Conservation (phyloP, 1,284 basidiomycete species). For the Pisolithus thermaeus region DNA sequence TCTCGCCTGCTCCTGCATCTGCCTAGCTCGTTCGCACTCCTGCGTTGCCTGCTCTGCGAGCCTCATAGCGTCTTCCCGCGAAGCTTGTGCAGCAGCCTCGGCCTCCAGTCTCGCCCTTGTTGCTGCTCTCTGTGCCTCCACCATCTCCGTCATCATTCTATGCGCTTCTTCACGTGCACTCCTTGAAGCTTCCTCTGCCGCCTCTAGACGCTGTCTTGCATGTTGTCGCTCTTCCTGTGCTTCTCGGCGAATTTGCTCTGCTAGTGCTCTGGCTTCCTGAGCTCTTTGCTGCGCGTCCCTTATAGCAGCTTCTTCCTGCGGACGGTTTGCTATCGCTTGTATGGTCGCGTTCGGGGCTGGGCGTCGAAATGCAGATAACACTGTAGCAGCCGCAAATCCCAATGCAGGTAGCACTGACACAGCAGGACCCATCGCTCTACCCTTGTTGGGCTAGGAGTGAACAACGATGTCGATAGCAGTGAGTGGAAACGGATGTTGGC, state of each 20-base stretch:
- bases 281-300: not conserved
- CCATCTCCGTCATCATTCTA: not conserved
- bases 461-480: too few species aligned
- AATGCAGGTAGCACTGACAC: too few species aligned
- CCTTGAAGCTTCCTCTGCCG: not conserved
- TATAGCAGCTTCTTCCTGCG: not conserved
- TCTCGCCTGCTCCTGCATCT: not conserved
- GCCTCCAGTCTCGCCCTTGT: not conserved
- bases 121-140: not conserved
- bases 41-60: not conserved
- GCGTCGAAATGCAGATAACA: too few species aligned
- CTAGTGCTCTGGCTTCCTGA: constrained; percentile 12
- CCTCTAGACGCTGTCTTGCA: not conserved
- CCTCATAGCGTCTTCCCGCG: not conserved
- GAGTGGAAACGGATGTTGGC: too few species aligned
- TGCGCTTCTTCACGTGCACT: not conserved
- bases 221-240: not conserved
- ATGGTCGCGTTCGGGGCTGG: not conserved
- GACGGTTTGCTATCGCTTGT: not conserved
- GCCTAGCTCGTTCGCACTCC: not conserved
- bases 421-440: too few species aligned
- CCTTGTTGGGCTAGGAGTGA: too few species aligned
- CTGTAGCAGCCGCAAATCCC: too few species aligned
- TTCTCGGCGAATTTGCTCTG: constrained; percentile 13
- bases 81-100: not conserved